Evolutionary conservation across 2,329 filamentous ascomycete species (phyloP).

Genomic region (Sporothrix dimorphospora): DNA sequence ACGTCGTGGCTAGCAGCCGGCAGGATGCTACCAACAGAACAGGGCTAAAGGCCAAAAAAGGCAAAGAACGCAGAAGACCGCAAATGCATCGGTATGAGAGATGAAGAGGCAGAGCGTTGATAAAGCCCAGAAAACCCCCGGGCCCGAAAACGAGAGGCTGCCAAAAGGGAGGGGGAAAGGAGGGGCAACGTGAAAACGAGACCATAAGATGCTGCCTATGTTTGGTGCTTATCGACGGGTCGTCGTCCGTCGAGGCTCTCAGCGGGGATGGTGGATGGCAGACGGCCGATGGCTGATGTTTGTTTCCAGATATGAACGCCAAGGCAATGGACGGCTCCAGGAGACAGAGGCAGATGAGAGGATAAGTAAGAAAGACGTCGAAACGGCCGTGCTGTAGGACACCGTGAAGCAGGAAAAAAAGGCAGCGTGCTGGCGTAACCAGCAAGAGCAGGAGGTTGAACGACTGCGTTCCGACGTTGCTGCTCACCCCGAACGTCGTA

Average conservation of each 20-base stretch:
- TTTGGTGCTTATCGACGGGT: neutral
- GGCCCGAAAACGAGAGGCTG: neutral
- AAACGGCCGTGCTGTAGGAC: neutral
- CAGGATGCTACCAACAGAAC: neutral
- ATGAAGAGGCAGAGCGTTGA: neutral
- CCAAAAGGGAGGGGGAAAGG: neutral
- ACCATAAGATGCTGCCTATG: neutral
- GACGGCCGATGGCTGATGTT: neutral
- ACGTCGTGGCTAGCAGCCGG: neutral
- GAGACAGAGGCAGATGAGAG: too few relatives aligned
- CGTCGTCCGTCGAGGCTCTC: neutral
- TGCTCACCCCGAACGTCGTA: neutral
- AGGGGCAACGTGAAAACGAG: neutral
- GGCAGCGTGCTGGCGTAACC: neutral
- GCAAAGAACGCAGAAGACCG: neutral
- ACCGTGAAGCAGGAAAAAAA: neutral
- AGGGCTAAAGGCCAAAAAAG: neutral
- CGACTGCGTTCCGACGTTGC: neutral
- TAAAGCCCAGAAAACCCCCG: neutral
- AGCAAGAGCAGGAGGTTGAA: too few relatives aligned
- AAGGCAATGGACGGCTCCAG: neutral
- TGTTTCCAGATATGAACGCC: neutral
- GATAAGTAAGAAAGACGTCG: neutral
- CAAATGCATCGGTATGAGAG: neutral
- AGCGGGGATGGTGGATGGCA: neutral